Evolutionary conservation across 2,329 filamentous ascomycete species (phyloP), one percentile per base, ranked within the genome.

Genomic region (Peltaster fructicola): DNA sequence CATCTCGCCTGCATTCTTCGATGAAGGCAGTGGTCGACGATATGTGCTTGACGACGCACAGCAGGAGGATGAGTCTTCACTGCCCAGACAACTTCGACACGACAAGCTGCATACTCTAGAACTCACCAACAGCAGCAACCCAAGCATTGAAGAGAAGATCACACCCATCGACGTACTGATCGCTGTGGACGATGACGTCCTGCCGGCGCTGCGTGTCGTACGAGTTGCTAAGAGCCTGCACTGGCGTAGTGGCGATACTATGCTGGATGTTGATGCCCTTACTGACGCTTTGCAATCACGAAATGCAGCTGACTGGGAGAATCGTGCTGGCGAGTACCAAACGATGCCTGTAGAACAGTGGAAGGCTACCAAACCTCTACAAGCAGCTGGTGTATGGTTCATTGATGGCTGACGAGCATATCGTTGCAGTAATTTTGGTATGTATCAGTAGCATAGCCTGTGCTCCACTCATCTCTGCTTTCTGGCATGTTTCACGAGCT

Each of bases 1-100:
- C 40, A 53, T 62, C 25, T 53, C 45, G n/a, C 42, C 42, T 3
- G 35, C 43, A 6, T 32, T 52, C 20, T 56, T 60, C 34, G 52
- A 48, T 19, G 34, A 38, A 18, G 25, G 26, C 14, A n/a, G n/a
- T n/a, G n/a, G n/a, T n/a, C n/a, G n/a, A n/a, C n/a, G n/a, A n/a
- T n/a, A n/a, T n/a, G n/a, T n/a, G n/a, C n/a, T n/a, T n/a, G n/a
- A n/a, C n/a, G n/a, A n/a, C n/a, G n/a, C n/a, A n/a, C n/a, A n/a
- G n/a, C n/a, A n/a, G n/a, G n/a, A n/a, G n/a, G n/a, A n/a, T n/a
- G n/a, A n/a, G n/a, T n/a, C n/a, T n/a, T n/a, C n/a, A 34, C 20
- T 10, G 11, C 20, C 9, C 24, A n/a, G 26, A 28, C 10, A 24
- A 28, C 12, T n/a, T 5, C 5, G 4, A 4, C 30, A 44, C 5